Evolutionary conservation across 208 protist species (phyloP), one percentile per base, ranked within the genome.

Genomic region (Kentomonas sorsogonicus): DNA sequence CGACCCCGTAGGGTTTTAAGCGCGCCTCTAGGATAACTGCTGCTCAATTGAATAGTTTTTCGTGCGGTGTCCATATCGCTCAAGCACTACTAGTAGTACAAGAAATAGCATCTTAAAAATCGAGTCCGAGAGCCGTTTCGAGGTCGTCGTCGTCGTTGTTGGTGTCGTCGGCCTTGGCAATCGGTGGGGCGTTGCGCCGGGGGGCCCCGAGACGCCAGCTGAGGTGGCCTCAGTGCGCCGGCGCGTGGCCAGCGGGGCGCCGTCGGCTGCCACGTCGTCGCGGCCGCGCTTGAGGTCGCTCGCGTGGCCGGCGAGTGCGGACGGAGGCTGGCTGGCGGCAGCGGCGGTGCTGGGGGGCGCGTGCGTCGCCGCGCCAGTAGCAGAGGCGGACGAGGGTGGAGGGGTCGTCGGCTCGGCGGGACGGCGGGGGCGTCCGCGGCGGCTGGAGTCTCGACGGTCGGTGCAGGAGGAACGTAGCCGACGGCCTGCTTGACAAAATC

Each of bases 41-140:
- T n/a, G n/a, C n/a, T n/a, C n/a, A n/a, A n/a, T n/a, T n/a, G n/a
- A n/a, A n/a, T n/a, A n/a, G n/a, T n/a, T n/a, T n/a, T n/a, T n/a
- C n/a, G n/a, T n/a, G n/a, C n/a, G n/a, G n/a, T n/a, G n/a, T n/a
- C n/a, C n/a, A n/a, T n/a, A n/a, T n/a, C n/a, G n/a, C n/a, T n/a
- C n/a, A n/a, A 69, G 20, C 38, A 64, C 25, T 41, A 63, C 43
- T 53, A 56, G 66, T 43, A 44, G 38, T 39, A 69, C n/a, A 56
- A 53, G 23, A 44, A 31, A 58, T 53, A 59, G 53, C 0, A 3
- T 47, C 20, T 68, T 60, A 93, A 70, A 93, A 93, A 31, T 84
- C 86, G 0, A 93, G 72, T 10, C 86, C 86, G 3, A 93, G 70
- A 0, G 81, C 79, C 56, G 84, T 70, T 43, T 89, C 85, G 13